Evolutionary conservation across 2,329 filamentous ascomycete genomes (phyloP).

Genomic region (Xylaria multiplex): DNA sequence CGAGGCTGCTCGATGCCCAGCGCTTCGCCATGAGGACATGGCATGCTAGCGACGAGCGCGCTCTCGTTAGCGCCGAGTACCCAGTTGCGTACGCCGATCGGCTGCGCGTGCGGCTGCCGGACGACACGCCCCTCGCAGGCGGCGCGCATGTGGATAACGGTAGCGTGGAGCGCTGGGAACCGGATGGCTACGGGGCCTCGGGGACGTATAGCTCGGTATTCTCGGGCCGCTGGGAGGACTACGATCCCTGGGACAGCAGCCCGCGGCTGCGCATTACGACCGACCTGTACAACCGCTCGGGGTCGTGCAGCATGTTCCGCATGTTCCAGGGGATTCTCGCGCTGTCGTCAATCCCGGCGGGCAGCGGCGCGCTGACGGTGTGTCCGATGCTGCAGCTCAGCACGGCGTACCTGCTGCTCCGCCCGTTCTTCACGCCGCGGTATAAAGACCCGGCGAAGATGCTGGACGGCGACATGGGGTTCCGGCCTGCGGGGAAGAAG

Average conservation of each 20-base stretch:
- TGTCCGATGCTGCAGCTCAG: constrained; percentile 80
- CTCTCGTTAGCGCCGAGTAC: constrained; percentile 60
- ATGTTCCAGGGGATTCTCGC: constrained; percentile 92
- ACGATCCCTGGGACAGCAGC: constrained; percentile 83
- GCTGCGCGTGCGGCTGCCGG: constrained; percentile 75
- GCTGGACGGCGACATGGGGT: constrained; percentile 11
- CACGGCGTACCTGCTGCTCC: constrained; percentile 81
- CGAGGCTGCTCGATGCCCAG: constrained; percentile 70
- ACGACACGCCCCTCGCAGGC: constrained; percentile 73
- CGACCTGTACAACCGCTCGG: constrained; percentile 83
- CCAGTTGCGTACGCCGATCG: constrained; percentile 77
- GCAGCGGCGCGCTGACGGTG: constrained; percentile 80
- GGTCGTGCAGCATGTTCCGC: constrained; percentile 84
- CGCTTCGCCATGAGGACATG: constrained; percentile 71
- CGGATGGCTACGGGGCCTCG: constrained; percentile 71
- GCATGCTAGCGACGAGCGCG: constrained; percentile 60
- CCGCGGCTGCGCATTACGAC: constrained; percentile 73
- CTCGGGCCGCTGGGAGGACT: constrained; percentile 79
- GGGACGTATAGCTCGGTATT: constrained; percentile 79
- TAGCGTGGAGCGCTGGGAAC: constrained; percentile 80
- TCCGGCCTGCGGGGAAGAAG: neutral
- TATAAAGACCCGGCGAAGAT: constrained; percentile 50
- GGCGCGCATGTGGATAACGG: constrained; percentile 80
- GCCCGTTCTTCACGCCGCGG: constrained; percentile 80
- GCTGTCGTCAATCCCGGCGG: constrained; percentile 76